A percentile compares a stretch with the other conserved stretches of the same genome.
phyloP scores from a whole-genome alignment of 805 yeast genomes.

The Vanderwaltozyma yarrowii region DNA sequence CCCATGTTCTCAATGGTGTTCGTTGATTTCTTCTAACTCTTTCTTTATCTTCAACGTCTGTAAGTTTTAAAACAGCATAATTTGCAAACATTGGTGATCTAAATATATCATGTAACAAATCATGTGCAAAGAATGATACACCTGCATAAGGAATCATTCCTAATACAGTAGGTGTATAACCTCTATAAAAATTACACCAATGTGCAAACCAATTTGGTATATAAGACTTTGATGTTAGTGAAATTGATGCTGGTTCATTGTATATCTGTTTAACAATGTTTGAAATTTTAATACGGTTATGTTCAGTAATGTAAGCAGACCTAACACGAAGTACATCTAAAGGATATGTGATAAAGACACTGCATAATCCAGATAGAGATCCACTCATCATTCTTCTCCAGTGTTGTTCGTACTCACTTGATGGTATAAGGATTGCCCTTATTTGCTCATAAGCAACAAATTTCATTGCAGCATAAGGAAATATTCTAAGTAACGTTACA shows the following conservation, averaged over 20 bases:
- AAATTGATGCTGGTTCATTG: slow-evolving; percentile 24
- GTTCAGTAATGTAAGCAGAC: slow-evolving; percentile 74
- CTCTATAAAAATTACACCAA: slow-evolving; percentile 72
- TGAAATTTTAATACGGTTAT: slow-evolving; percentile 20
- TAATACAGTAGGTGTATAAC: slow-evolving; percentile 84
- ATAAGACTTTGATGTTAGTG: slow-evolving; percentile 28
- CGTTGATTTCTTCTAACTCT: slow-evolving; percentile 27
- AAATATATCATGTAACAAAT: slow-evolving; percentile 76
- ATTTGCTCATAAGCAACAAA: slow-evolving; percentile 95
- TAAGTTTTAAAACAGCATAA: slow-evolving; percentile 36
- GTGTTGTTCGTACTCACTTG: slow-evolving; percentile 65
- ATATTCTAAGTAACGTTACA: slow-evolving; percentile 80
- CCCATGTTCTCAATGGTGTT: slow-evolving; percentile 75
- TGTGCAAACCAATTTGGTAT: slow-evolving; percentile 28
- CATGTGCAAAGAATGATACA: slow-evolving; percentile 92
- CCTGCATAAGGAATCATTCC: slow-evolving; percentile 99
- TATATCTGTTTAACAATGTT: slow-evolving; percentile 24
- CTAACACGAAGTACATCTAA: slow-evolving; percentile 83
- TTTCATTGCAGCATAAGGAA: slow-evolving; percentile 95
- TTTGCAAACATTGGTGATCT: slow-evolving; percentile 47
- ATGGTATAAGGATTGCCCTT: slow-evolving; percentile 67
- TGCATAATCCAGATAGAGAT: slow-evolving; percentile 76
- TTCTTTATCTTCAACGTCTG: slow-evolving; percentile 13
- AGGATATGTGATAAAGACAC: slow-evolving; percentile 88
- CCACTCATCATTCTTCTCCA: slow-evolving; percentile 78